A percentile compares a stretch with the other conserved stretches of the same genome.
Conservation (phyloP, 2,329 filamentous ascomycete genomes). For the Metarhizium sp. region DNA sequence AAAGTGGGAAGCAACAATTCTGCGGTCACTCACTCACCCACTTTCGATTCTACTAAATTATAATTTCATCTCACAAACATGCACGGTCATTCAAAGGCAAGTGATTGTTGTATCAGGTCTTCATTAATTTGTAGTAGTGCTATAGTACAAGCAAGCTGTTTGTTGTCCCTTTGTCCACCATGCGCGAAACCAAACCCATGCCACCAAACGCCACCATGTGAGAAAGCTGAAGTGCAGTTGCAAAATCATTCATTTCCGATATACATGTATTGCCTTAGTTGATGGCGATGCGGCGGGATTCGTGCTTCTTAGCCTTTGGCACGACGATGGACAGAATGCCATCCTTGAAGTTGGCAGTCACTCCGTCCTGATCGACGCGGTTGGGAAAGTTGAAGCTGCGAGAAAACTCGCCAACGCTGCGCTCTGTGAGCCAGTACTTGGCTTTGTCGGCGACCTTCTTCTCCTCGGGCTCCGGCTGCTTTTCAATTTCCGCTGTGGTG, state of each 20-base stretch:
- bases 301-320: slow-evolving; percentile 56
- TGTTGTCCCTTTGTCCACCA: not conserved
- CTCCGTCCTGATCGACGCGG: slow-evolving; percentile 51
- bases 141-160: not conserved
- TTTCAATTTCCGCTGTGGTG: slow-evolving; percentile 12
- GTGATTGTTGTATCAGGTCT: not conserved
- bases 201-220: slow-evolving; percentile 2
- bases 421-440: slow-evolving; percentile 65
- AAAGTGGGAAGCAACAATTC: not conserved
- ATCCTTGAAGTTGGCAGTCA: slow-evolving; percentile 54
- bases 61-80: not conserved
- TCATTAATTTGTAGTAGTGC: not conserved
- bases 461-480: slow-evolving; percentile 13
- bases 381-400: slow-evolving; percentile 60
- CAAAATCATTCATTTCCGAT: not conserved
- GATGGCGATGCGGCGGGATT: slow-evolving; percentile 45
- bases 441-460: slow-evolving; percentile 29
- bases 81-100: not conserved
- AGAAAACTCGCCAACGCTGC: slow-evolving; percentile 56
- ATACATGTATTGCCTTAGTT: slow-evolving; percentile 24
- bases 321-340: slow-evolving; percentile 55
- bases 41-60: too few relatives aligned
- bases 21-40: too few relatives aligned
- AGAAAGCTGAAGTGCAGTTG: not conserved
- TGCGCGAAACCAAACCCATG: not conserved